Evolutionary conservation across 768 basidiomycete species (phyloP), one percentile per base, ranked within the genome.

Genomic region (Boletus pseudo-olivaceus): DNA sequence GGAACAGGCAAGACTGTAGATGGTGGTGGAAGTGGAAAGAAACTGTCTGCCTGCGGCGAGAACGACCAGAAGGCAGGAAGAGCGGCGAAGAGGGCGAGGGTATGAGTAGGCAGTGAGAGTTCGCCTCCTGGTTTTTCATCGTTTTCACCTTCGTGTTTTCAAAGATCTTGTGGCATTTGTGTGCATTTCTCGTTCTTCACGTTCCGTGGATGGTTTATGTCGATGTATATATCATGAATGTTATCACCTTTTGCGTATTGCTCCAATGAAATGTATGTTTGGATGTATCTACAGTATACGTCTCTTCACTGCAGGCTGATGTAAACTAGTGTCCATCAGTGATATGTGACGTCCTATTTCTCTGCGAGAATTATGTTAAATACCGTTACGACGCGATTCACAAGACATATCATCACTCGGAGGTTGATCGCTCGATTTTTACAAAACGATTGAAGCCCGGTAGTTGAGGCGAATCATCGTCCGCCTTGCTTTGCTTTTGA

Each of bases 11-110:
- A 48, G 41, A 29, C 4, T 17, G 40, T 12, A 4, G 32, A 12
- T 6, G 35, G 53, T 6, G 20, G 47, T 10, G 34, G 19, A 5
- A 45, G 26, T 14, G 39, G 48, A 17, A 57, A 58, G 55, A 46
- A 76, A 74, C 50, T 79, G 77, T 61, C 76, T 80, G 41, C 88
- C 84, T 60, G 85, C 90, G 73, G 88, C 84, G 47, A 87, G 93
- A 85, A 84, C 83, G n/a, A 83, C 83, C 23, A 77, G 77, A 49
- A 94, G 93, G 75, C 46, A 27, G 38, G 44, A 27, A 59, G 60
- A 9, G 42, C 34, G 29, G 10, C 37, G n/a, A 69, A 64, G 60
- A 62, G 53, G 51, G 49, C 33, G 33, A 56, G 41, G 29, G 17
- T 55, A 23, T 67, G 37, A 60, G 23, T 47, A 23, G 23, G 19